A percentile compares a stretch with the other conserved stretches of the same genome.
These are phyloP conservation scores for Lunasporangiospora selenospora DNA, from an alignment of 192 early-diverging fungal genomes.

Conservation along the genomic window DNA sequence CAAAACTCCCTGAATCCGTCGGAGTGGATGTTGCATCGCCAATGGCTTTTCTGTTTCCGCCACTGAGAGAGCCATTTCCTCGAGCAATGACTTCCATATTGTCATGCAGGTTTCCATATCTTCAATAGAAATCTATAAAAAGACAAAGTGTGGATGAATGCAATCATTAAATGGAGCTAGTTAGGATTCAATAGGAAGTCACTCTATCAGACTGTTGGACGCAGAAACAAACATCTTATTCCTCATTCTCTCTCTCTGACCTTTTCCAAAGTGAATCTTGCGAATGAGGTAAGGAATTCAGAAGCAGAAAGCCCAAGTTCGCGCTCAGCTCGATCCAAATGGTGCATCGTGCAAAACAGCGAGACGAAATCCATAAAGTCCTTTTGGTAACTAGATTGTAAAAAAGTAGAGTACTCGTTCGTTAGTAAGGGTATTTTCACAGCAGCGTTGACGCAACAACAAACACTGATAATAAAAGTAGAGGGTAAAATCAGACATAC, in stretches of 20 bases:
- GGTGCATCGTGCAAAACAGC: constrained; percentile 32
- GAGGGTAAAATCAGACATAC: too few species aligned
- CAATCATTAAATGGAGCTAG: not conserved
- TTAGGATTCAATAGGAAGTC: not conserved
- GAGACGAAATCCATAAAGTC: constrained; percentile 49
- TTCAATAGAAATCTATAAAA: constrained; percentile 30
- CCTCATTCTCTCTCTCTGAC: not conserved
- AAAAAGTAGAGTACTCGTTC: too few species aligned
- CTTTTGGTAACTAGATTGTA: constrained; percentile 25
- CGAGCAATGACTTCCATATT: constrained; percentile 35
- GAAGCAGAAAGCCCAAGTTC: constrained; percentile 26
- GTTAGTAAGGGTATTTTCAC: too few species aligned
- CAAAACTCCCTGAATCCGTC: constrained; percentile 27
- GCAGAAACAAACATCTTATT: not conserved
- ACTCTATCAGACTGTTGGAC: not conserved
- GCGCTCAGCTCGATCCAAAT: constrained; percentile 40
- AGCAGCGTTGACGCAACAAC: too few species aligned
- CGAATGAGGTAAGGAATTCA: constrained; percentile 38
- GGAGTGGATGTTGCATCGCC: constrained; percentile 17
- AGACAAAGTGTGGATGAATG: not conserved
- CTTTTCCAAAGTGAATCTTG: constrained; percentile 43
- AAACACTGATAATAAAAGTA: too few species aligned
- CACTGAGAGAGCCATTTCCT: constrained; percentile 16
- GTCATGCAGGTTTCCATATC: constrained; percentile 41
- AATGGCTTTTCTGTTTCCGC: constrained; percentile 29